Base-by-base conservation (phyloP, 805 yeast species). In the Kodamaea jinghongensis region DNA sequence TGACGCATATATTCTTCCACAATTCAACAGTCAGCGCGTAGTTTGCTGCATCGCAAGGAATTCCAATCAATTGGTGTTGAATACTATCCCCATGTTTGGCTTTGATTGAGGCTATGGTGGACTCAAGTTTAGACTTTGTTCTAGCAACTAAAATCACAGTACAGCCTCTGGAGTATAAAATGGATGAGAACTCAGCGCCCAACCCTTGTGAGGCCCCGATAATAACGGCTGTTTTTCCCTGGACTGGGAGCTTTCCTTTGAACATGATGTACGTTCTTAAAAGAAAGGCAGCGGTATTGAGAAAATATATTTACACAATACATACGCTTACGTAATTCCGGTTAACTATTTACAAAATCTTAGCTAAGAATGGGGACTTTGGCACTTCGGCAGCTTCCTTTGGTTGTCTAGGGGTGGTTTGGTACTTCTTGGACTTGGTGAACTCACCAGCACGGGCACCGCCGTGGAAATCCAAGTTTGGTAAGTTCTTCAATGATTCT, bases 151-250 rank as follows among this genome's bases (percentile, higher is more conserved):
- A 61, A 1, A 84, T 65, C 1, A 90, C 86, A 38, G 76, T 73
- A 27, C 89, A 84, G 3, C 83, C 81, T 13, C 56, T 50, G 2
- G 68, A 44, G 41, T 72, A 77, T 33, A 82, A 65, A 40, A 75
- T 70, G 30, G 67, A 65, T 0, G 95, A 96, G 41, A 91, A 60
- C 28, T 83, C 86, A 3, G 80, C 80, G 0, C 99, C 99, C 1
- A 91, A 67, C 0, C 99, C 99, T 55, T 91, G 99, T 0, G 96
- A 88, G 0, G 88, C 98, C 3, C 99, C 99, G 0, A 96, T 78
- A n/a, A 91, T 73, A 12, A 91, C 72, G 2, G 83, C 89, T 1
- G 76, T 56, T 54, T 74, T 76, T 17, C 75, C 74, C 31, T 25
- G 17, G 8, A 22, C n/a, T 3, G 33, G 15, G 17, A 37, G 28